These are phyloP conservation scores for maize (Zea mays) DNA, from an alignment of 176 grass and related monocot species.

Conservation along the genomic window DNA sequence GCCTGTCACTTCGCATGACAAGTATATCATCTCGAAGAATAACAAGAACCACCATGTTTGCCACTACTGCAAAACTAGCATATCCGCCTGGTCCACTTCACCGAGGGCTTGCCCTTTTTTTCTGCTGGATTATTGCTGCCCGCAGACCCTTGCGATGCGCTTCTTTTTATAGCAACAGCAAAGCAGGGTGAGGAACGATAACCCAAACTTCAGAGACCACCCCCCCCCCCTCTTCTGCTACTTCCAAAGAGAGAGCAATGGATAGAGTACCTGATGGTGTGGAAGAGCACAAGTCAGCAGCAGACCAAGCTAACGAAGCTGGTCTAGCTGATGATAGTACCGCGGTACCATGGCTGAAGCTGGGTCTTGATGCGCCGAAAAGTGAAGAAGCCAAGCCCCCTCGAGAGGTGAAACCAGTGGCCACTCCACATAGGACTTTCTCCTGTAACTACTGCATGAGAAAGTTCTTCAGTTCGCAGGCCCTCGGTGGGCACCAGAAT, in stretches of 20 bases:
- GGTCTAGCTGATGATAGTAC: constrained; percentile 34
- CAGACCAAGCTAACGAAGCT: constrained; percentile 23
- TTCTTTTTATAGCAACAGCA: constrained; percentile 79
- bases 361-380: constrained; percentile 41
- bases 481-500: constrained; percentile 84
- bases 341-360: constrained; percentile 54
- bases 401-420: constrained; percentile 36
- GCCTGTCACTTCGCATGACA: constrained; percentile 41
- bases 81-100: constrained; percentile 50
- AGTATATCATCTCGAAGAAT: constrained; percentile 29
- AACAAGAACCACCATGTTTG: constrained; percentile 50
- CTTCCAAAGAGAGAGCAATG: constrained; percentile 41
- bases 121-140: constrained; percentile 68
- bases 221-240: constrained; percentile 6
- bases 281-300: constrained; percentile 36
- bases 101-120: constrained; percentile 43
- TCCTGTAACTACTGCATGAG: constrained; percentile 92
- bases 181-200: constrained; percentile 35
- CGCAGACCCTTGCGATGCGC: not conserved
- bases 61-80: constrained; percentile 47
- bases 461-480: constrained; percentile 91
- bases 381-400: constrained; percentile 37
- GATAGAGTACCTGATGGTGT: constrained; percentile 37
- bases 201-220: constrained; percentile 41
- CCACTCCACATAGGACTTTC: constrained; percentile 60